These are phyloP conservation scores for Physaria fendleri DNA, from an alignment of 345 rosid species.

Conservation along the genomic window DNA sequence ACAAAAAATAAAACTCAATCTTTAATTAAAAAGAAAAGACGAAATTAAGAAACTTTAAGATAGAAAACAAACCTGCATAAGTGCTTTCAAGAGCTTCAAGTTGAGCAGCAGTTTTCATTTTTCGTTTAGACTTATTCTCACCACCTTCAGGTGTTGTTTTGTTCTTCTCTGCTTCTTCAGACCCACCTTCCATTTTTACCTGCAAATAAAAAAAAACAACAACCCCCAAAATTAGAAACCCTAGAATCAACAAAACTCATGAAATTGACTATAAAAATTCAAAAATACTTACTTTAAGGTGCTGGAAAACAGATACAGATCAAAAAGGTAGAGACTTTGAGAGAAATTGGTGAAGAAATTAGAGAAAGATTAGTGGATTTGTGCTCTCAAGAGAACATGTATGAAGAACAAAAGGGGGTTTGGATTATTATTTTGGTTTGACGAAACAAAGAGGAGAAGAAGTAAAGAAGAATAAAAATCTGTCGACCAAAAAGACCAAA, in stretches of 20 bases:
- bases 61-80: conserved; percentile 48
- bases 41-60: background rate
- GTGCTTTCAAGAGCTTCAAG: conserved; percentile 77
- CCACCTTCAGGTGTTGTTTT: conserved; percentile 36
- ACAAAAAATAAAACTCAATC: background rate
- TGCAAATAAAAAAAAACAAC: background rate
- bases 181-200: conserved; percentile 45
- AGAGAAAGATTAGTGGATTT: background rate
- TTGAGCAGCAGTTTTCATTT: conserved; percentile 94
- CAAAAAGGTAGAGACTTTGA: background rate
- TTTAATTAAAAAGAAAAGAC: background rate
- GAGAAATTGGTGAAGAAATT: background rate
- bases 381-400: background rate
- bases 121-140: conserved; percentile 61
- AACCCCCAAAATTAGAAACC: conserved; percentile 12
- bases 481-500: conserved; percentile 18
- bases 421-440: conserved; percentile 28
- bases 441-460: conserved; percentile 25
- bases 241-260: background rate
- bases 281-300: conserved; percentile 13
- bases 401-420: conserved; percentile 16
- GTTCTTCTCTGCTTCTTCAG: conserved; percentile 54
- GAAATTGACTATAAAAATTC: conserved; percentile 15
- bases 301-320: conserved; percentile 6
- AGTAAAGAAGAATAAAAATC: conserved; percentile 33